A percentile compares a stretch with the other conserved stretches of the same genome.
phyloP scores from a whole-genome alignment of 2,329 filamentous ascomycete genomes.

The Xylariales sp. region DNA sequence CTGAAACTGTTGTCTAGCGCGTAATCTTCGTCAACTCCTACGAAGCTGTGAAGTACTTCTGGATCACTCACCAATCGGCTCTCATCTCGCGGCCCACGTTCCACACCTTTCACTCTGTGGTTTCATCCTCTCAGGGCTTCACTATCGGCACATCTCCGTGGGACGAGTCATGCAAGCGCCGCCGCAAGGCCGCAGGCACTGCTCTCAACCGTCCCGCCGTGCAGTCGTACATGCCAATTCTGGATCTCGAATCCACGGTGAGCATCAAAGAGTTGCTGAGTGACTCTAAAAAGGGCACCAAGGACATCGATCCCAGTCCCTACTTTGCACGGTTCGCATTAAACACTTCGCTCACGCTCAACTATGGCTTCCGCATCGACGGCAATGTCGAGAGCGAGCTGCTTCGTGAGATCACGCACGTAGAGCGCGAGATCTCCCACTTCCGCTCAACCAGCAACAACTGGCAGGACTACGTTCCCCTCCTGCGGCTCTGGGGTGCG shows the following conservation, averaged over 20 bases:
- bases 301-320: slow-evolving; percentile 59
- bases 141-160: slow-evolving; percentile 67
- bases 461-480: slow-evolving; percentile 57
- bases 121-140: slow-evolving; percentile 61
- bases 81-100: slow-evolving; percentile 52
- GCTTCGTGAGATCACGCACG: slow-evolving; percentile 60
- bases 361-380: slow-evolving; percentile 60
- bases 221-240: slow-evolving; percentile 55
- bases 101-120: slow-evolving; percentile 56
- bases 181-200: slow-evolving; percentile 61
- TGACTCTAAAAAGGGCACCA: slow-evolving; percentile 50
- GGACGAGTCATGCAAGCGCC: slow-evolving; percentile 58
- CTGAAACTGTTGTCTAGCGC: too few relatives aligned
- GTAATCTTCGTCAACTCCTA: slow-evolving; percentile 42
- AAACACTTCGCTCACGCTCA: slow-evolving; percentile 59
- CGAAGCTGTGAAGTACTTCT: slow-evolving; percentile 43
- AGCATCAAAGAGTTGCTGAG: slow-evolving; percentile 58
- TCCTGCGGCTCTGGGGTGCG: slow-evolving; percentile 54
- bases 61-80: slow-evolving; percentile 48
- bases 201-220: slow-evolving; percentile 63
- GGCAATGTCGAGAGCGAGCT: slow-evolving; percentile 52
- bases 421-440: slow-evolving; percentile 56
- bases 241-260: slow-evolving; percentile 59
- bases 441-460: slow-evolving; percentile 58
- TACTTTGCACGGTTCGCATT: slow-evolving; percentile 63